Base-by-base conservation (phyloP, 495 filamentous ascomycete genomes). In the Neurospora intermedia region DNA sequence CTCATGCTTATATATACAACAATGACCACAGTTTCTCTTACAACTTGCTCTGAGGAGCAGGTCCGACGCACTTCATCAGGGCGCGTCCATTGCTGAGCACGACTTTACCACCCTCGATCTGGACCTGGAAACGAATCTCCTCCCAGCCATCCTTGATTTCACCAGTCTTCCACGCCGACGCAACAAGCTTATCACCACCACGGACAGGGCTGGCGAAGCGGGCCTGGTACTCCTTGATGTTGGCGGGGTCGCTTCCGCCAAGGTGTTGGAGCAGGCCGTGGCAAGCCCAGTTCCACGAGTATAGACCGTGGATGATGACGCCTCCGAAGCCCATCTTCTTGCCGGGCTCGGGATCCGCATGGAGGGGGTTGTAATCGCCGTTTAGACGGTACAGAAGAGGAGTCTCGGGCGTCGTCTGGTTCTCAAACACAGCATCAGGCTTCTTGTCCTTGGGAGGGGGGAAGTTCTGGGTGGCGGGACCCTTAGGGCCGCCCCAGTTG, bases 361-460 rank as follows among this genome's bases (percentile, higher is more conserved):
- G 93, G 66, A 97, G 89, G 35, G 93, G 94, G 84, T 96, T 96
- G 80, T 96, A 97, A 81, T 96, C 94, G 76, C 93, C 94, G 75
- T 97, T 96, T 43, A 97, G 86, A 77, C 91, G 87, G 80, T 94
- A 94, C 40, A 96, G 84, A 70, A 92, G 87, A 16, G 94, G 89
- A 1, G 91, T 89, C 80, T 94, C 89, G 46, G 81, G 73, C 18
- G 84, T 91, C 2, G 88, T 94, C 80, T 92, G 90, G 69, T 89
- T 82, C 74, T 87, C 87, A 75, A 91, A 88, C n/a, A 88, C 85
- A 59, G 86, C 91, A 80, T 96, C 92, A n/a, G 94, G 91, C 72
- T 85, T 85, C 82, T 88, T 90, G 69, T 84, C 91, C 77, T 88
- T 80, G 6, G 94, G 94, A 10, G 92, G 89, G 8, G 92, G 88